phyloP scores from a whole-genome alignment of 75 land plant genomes.

The Chamaecyparis obtusa region DNA sequence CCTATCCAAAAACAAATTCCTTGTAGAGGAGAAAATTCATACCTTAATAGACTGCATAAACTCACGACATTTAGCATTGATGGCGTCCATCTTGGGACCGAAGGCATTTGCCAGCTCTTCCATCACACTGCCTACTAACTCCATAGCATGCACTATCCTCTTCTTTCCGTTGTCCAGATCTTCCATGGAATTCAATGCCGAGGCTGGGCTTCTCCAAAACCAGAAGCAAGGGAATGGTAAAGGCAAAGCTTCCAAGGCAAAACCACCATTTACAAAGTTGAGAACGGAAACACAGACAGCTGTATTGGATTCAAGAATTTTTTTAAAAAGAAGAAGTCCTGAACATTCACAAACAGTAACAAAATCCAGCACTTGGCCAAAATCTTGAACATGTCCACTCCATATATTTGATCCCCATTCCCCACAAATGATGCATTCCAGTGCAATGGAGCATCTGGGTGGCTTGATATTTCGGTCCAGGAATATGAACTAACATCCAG shows the following conservation, averaged over 20 bases:
- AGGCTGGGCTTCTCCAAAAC: background rate
- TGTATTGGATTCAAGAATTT: background rate
- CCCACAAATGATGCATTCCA: slow-evolving; percentile 78
- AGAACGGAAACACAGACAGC: background rate
- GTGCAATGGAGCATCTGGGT: slow-evolving; percentile 92
- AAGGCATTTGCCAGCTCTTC: no score
- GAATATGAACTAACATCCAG: slow-evolving; percentile 33
- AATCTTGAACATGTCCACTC: slow-evolving; percentile 83
- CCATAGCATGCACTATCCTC: no score
- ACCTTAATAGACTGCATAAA: no score
- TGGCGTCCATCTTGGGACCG: no score
- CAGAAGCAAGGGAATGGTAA: background rate
- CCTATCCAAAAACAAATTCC: no score
- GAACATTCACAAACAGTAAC: slow-evolving; percentile 61
- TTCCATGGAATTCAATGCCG: background rate
- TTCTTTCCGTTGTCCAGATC: background rate
- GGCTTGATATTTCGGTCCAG: slow-evolving; percentile 65
- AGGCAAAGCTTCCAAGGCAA: background rate
- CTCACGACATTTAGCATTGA: no score
- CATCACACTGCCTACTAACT: no score
- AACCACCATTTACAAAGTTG: background rate
- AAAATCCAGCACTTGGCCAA: slow-evolving; percentile 82
- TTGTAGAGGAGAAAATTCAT: no score
- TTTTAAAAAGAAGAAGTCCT: background rate
- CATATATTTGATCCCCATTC: slow-evolving; percentile 51